Evolutionary conservation across 1,284 basidiomycete species (phyloP), one percentile per base, ranked within the genome.

Genomic region (Papiliotrema terrestris): DNA sequence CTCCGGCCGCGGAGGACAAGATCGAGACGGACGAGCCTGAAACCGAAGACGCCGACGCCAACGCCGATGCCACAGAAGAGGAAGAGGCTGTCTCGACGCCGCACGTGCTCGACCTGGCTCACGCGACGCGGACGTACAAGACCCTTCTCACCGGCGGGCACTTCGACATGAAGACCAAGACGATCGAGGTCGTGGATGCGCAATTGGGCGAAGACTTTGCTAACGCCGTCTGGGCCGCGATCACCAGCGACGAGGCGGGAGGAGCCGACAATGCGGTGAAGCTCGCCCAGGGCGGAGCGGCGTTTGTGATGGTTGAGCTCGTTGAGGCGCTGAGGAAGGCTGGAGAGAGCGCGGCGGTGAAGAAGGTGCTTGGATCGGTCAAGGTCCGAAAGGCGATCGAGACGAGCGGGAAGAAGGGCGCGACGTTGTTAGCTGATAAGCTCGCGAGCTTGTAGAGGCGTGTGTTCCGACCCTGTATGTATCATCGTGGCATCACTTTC

Each of bases 91-190:
- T 19, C 8, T 56, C 59, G 17, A 44, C 61, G 15, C 53, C 67
- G 8, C 89, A 92, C 72, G 80, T 83, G 9, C 85, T 92, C 57
- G 86, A 91, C 67, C 81, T 91, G 15, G 83, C 89, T 0, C 88
- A 90, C 70, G 83, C 85, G 2, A 86, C 88, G 1, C 81, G 91
- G 43, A 71, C 91, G 51, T 91, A 90, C 81, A 93, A 94, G 74
- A 85, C 84, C 0, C 83, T 93, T 13, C 80, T 94, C 0, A 88
- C 91, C 67, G 91, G 91, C n/a, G 91, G 91, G 0, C 90, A 92
- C 72, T 93, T 85, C 75, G 86, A 84, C 55, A 84, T 84, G 43
- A 71, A 80, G 0, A 82, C 83, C 2, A 81, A 81, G 44, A 60
- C 80, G 1, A 78, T 92, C 42, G 75, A 80, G 6, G 74, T 77